These are phyloP conservation scores for Aspergillus heteromorphus DNA, from an alignment of 495 filamentous ascomycete genomes.

Conservation along the genomic window DNA sequence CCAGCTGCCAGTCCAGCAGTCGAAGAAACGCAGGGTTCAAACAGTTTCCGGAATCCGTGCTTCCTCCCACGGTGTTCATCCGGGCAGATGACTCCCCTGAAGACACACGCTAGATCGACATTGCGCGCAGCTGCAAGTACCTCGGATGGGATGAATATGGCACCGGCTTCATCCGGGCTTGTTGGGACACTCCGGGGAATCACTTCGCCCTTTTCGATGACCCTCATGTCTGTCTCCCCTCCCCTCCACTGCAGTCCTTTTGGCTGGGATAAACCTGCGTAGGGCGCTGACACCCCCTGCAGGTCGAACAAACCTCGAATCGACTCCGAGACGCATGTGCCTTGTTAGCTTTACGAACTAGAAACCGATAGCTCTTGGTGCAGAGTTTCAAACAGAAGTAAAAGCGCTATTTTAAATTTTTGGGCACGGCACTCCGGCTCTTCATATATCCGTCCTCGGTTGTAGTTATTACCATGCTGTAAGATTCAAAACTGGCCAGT, in stretches of 20 bases:
- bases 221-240: not conserved
- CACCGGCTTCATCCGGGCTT: conserved; percentile 1
- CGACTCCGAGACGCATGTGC: not conserved
- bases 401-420: too few relatives aligned
- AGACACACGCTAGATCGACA: not conserved
- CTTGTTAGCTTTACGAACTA: not conserved
- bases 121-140: not conserved
- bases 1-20: not conserved
- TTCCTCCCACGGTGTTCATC: not conserved
- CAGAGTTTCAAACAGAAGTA: too few relatives aligned
- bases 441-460: too few relatives aligned
- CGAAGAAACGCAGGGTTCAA: not conserved
- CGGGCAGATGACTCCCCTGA: not conserved
- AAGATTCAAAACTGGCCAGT: too few relatives aligned
- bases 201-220: conserved; percentile 6
- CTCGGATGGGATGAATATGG: conserved; percentile 6
- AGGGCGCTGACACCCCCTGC: not conserved
- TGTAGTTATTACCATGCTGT: too few relatives aligned
- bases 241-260: not conserved
- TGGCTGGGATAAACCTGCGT: too few relatives aligned
- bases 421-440: too few relatives aligned
- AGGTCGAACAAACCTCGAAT: not conserved
- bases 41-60: not conserved
- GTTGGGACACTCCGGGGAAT: not conserved
- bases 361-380: too few relatives aligned